These are phyloP conservation scores for Trichoderma asperellum DNA, from an alignment of 2,329 filamentous ascomycete species.

Conservation along the genomic window DNA sequence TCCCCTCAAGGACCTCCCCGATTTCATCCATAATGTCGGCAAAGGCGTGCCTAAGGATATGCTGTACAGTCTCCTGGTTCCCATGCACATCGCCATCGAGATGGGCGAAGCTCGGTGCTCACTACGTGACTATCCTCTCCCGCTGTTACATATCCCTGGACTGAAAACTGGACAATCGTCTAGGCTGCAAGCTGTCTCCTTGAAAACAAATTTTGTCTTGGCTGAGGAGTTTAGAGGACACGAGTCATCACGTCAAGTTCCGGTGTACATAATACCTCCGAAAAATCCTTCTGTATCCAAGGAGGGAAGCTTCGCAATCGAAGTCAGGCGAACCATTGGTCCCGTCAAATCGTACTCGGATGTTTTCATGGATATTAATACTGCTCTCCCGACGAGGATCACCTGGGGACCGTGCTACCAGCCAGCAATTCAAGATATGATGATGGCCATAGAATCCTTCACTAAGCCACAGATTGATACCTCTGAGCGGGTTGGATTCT, in stretches of 20 bases:
- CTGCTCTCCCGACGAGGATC: slow-evolving; percentile 85
- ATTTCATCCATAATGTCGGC: slow-evolving; percentile 86
- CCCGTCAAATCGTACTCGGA: slow-evolving; percentile 97
- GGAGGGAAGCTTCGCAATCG: slow-evolving; percentile 74
- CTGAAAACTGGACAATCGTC: slow-evolving; percentile 79
- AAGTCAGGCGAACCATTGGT: slow-evolving; percentile 87
- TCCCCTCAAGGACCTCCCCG: slow-evolving; percentile 75
- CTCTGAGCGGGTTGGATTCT: slow-evolving; percentile 93
- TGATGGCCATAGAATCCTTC: slow-evolving; percentile 98
- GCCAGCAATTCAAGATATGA: slow-evolving; percentile 98
- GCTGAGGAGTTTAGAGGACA: slow-evolving; percentile 87
- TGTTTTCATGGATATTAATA: slow-evolving; percentile 90
- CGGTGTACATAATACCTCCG: slow-evolving; percentile 82
- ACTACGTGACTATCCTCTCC: slow-evolving; percentile 90
- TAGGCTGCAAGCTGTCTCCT: slow-evolving; percentile 76
- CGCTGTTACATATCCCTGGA: slow-evolving; percentile 85
- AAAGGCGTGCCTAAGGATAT: slow-evolving; percentile 95
- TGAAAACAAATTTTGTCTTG: slow-evolving; percentile 91
- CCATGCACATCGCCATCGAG: slow-evolving; percentile 84
- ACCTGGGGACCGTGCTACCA: slow-evolving; percentile 99
- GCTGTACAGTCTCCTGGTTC: slow-evolving; percentile 85
- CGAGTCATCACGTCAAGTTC: slow-evolving; percentile 78
- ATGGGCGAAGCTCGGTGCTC: slow-evolving; percentile 89
- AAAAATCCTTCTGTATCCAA: slow-evolving; percentile 57
- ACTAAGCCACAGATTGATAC: slow-evolving; percentile 94